Evolutionary conservation across 805 yeast species (phyloP).

Genomic region (Jamesozyma jinghongensis): DNA sequence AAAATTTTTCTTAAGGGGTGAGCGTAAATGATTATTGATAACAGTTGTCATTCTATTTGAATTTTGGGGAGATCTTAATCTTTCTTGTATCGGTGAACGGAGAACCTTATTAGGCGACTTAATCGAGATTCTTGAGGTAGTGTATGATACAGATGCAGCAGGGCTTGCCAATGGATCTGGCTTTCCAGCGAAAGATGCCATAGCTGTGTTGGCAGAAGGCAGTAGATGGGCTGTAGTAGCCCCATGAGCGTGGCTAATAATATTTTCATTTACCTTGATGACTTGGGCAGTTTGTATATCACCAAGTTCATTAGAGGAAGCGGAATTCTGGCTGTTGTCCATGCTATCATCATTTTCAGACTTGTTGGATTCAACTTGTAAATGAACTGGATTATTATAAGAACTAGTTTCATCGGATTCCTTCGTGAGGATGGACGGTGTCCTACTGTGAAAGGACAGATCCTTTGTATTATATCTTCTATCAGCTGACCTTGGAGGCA

Average conservation of each 20-base stretch:
- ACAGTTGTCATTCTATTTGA: conserved; percentile 26
- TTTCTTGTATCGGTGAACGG: conserved; percentile 9
- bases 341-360: not conserved
- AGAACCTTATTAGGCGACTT: conserved; percentile 20
- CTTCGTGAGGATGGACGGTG: not conserved
- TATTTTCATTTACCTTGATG: not conserved
- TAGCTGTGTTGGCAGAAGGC: conserved; percentile 1
- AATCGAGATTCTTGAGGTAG: conserved; percentile 31
- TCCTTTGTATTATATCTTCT: conserved; percentile 22
- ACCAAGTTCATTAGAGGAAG: not conserved
- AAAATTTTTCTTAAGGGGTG: conserved; percentile 20
- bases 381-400: too few species aligned
- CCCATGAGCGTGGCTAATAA: not conserved
- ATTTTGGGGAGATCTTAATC: conserved; percentile 15
- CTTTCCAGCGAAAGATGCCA: not conserved
- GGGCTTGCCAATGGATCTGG: conserved; percentile 19
- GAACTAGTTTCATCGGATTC: not conserved
- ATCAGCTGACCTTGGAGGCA: conserved; percentile 36
- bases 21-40: conserved; percentile 27
- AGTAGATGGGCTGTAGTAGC: not conserved
- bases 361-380: too few species aligned
- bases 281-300: conserved; percentile 1
- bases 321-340: not conserved
- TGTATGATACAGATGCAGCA: conserved; percentile 29
- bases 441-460: not conserved